Percentiles rank a stretch among this genome's conserved stretches.
phyloP scores from a whole-genome alignment of 768 basidiomycete genomes.

The Psilocybe subaeruginosa region DNA sequence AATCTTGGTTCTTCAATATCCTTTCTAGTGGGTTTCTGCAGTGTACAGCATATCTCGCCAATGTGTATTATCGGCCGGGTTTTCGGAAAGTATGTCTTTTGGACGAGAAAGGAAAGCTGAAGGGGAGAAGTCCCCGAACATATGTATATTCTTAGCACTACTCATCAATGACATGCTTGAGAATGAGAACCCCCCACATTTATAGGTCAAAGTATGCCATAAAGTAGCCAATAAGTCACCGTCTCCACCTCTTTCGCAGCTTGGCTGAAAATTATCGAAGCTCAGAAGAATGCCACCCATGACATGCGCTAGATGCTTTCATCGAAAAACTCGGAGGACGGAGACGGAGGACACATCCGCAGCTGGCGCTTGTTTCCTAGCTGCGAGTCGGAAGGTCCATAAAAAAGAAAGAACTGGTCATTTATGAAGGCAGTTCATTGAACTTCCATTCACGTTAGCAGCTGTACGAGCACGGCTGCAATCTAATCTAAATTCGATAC shows the following conservation, averaged over 20 bases:
- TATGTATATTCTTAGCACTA: conserved; percentile 6
- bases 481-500: not conserved
- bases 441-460: not conserved
- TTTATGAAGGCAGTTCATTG: not conserved
- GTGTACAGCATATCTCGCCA: too few relatives aligned
- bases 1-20: not conserved
- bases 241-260: not conserved
- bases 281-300: not conserved
- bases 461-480: not conserved
- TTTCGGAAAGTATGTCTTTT: not conserved
- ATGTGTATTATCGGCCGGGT: not conserved
- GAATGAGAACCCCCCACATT: conserved; percentile 4
- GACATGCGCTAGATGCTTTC: not conserved
- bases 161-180: conserved; percentile 14
- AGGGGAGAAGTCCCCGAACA: not conserved
- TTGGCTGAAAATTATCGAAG: conserved; percentile 1
- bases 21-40: not conserved
- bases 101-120: conserved; percentile 18
- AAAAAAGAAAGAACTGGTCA: too few relatives aligned
- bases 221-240: conserved; percentile 3
- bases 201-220: conserved; percentile 16
- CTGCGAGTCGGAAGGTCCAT: not conserved
- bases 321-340: not conserved
- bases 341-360: not conserved
- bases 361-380: not conserved